Conservation (phyloP, 148 eudicot genomes). For the Heliamphora exappendiculata region DNA sequence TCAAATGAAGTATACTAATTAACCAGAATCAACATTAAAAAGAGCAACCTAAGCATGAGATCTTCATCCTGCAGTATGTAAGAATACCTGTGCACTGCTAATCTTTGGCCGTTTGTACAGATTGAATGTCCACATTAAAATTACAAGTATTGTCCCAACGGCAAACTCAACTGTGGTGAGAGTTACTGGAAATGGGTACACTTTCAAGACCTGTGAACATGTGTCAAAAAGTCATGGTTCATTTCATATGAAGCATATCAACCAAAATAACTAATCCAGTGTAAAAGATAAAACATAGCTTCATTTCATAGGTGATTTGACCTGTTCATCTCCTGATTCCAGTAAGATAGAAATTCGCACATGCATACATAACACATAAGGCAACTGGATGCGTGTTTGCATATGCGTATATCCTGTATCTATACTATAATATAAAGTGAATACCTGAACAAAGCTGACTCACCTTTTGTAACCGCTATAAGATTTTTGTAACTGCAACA, state of each 20-base stretch:
- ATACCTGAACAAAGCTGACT: too few relatives aligned
- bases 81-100: slow-evolving; percentile 59
- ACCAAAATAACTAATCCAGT: background rate
- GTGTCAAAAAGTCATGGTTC: background rate
- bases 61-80: background rate
- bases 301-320: background rate
- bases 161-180: slow-evolving; percentile 70
- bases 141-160: slow-evolving; percentile 57
- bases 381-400: too few relatives aligned
- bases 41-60: background rate
- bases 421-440: too few relatives aligned
- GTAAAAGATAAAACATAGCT: background rate
- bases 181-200: slow-evolving; percentile 63
- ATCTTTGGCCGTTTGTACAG: slow-evolving; percentile 76
- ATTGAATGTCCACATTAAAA: slow-evolving; percentile 75
- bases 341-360: background rate
- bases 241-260: background rate
- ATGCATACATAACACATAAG: background rate
- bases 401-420: too few relatives aligned
- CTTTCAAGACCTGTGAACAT: slow-evolving; percentile 71
- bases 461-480: too few relatives aligned
- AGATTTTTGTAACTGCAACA: too few relatives aligned
- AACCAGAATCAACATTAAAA: background rate
- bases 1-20: slow-evolving; percentile 7
- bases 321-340: background rate